phyloP scores from a whole-genome alignment of 2,329 filamentous ascomycete genomes.

The Ophiostoma ips region DNA sequence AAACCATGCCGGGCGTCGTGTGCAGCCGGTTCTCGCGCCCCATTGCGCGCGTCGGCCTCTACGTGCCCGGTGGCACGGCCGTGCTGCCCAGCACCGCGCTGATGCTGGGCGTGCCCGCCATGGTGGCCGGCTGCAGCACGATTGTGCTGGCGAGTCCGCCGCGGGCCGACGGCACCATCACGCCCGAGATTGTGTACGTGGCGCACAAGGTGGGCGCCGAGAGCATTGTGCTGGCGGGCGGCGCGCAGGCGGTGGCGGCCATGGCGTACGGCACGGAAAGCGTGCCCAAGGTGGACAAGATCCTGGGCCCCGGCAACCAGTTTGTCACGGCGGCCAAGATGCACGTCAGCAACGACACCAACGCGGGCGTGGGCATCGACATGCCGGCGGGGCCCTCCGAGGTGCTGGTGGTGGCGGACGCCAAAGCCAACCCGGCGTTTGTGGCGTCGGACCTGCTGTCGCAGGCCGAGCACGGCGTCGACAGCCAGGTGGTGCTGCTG shows the following conservation, averaged over 20 bases:
- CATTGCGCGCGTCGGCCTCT: slow-evolving; percentile 91
- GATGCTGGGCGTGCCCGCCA: slow-evolving; percentile 94
- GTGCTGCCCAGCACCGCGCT: slow-evolving; percentile 94
- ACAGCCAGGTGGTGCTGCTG: slow-evolving; percentile 88
- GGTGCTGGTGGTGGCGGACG: slow-evolving; percentile 89
- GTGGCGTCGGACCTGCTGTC: slow-evolving; percentile 86
- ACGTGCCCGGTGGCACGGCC: slow-evolving; percentile 90
- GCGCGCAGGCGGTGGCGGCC: slow-evolving; percentile 87
- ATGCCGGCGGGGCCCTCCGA: slow-evolving; percentile 97
- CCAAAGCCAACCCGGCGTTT: slow-evolving; percentile 77
- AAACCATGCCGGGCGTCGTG: slow-evolving; percentile 95
- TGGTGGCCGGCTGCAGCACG: slow-evolving; percentile 92
- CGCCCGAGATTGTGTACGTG: slow-evolving; percentile 92
- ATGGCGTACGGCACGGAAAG: slow-evolving; percentile 96
- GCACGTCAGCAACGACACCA: slow-evolving; percentile 94
- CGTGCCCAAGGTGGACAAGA: slow-evolving; percentile 95
- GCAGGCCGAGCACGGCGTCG: slow-evolving; percentile 91
- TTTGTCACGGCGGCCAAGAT: slow-evolving; percentile 99
- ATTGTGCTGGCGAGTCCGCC: slow-evolving; percentile 91
- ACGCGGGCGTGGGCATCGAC: slow-evolving; percentile 87
- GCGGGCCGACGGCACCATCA: slow-evolving; percentile 75
- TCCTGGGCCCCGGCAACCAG: slow-evolving; percentile 92
- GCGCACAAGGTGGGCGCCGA: slow-evolving; percentile 95
- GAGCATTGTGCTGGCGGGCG: slow-evolving; percentile 88
- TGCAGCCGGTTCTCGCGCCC: slow-evolving; percentile 87